These are phyloP conservation scores for Alternaria triticina DNA, from an alignment of 2,329 filamentous ascomycete species.

Conservation along the genomic window DNA sequence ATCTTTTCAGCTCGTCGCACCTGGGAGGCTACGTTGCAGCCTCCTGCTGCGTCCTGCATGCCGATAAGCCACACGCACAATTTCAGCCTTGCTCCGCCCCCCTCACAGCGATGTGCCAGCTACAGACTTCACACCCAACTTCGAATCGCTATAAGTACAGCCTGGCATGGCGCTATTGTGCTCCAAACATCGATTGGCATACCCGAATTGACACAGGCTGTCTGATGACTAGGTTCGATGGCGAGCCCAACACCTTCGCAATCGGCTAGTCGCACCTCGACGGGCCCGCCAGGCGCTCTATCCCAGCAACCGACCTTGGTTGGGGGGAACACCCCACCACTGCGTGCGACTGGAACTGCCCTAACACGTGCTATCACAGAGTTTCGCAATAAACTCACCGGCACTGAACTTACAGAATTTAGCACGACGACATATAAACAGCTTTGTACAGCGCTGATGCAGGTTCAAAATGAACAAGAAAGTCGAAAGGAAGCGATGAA, in stretches of 20 bases:
- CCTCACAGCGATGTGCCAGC: no score
- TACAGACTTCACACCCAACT: no score
- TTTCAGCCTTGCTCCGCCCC: conserved; percentile 20
- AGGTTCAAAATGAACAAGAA: not conserved
- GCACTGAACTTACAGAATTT: not conserved
- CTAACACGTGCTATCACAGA: not conserved
- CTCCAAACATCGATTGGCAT: no score
- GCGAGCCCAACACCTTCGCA: not conserved
- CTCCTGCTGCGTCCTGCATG: not conserved
- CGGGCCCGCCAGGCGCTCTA: not conserved
- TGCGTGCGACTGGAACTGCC: not conserved
- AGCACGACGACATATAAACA: not conserved
- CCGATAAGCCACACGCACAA: not conserved
- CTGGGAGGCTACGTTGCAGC: not conserved
- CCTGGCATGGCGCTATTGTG: no score
- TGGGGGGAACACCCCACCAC: not conserved
- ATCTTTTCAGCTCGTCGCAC: not conserved
- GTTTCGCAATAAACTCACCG: not conserved
- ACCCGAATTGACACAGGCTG: no score
- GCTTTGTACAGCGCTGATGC: not conserved
- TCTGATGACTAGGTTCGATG: not conserved
- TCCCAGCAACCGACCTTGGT: not conserved
- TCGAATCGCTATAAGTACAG: no score
- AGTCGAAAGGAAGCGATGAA: not conserved
- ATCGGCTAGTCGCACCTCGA: not conserved